Conservation (phyloP, 2,329 filamentous ascomycete species). For the Colletotrichum filicis region DNA sequence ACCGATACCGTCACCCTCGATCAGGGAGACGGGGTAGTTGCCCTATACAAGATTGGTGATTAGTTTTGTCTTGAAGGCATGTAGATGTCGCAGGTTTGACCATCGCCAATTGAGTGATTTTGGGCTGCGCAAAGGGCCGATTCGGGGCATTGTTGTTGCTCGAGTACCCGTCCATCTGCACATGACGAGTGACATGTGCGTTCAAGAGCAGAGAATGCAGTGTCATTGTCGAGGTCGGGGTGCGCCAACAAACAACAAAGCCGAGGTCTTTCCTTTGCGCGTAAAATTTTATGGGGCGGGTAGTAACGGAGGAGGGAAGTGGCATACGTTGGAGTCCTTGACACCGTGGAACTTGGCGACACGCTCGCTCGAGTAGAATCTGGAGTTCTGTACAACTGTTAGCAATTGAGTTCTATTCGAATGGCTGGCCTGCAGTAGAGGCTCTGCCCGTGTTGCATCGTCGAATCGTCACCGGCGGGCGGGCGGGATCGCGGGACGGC, state of each 20-base stretch:
- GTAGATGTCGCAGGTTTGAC: not conserved
- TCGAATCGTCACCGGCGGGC: constrained; percentile 40
- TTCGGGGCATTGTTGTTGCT: constrained; percentile 32
- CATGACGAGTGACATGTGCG: not conserved
- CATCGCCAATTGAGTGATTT: constrained; percentile 53
- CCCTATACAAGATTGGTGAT: constrained; percentile 66
- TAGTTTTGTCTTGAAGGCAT: not conserved
- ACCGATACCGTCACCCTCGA: constrained; percentile 98
- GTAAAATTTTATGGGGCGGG: constrained; percentile 29
- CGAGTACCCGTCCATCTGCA: not conserved
- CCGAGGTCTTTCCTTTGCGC: constrained; percentile 20
- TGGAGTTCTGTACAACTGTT: constrained; percentile 55
- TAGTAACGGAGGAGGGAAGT: constrained; percentile 5
- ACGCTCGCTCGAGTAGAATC: constrained; percentile 76
- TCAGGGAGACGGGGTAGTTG: constrained; percentile 95
- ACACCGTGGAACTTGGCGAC: constrained; percentile 94
- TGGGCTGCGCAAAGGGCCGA: constrained; percentile 24
- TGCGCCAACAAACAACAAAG: not conserved
- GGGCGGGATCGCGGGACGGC: constrained; percentile 26
- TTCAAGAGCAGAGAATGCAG: not conserved
- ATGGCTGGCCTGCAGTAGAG: constrained; percentile 18
- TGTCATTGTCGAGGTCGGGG: not conserved
- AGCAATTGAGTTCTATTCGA: constrained; percentile 13
- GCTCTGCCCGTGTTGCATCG: constrained; percentile 6
- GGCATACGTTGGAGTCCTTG: constrained; percentile 85